Evolutionary conservation across 441 rosid genomes (phyloP).

Genomic region (Pelargonium citronellum): DNA sequence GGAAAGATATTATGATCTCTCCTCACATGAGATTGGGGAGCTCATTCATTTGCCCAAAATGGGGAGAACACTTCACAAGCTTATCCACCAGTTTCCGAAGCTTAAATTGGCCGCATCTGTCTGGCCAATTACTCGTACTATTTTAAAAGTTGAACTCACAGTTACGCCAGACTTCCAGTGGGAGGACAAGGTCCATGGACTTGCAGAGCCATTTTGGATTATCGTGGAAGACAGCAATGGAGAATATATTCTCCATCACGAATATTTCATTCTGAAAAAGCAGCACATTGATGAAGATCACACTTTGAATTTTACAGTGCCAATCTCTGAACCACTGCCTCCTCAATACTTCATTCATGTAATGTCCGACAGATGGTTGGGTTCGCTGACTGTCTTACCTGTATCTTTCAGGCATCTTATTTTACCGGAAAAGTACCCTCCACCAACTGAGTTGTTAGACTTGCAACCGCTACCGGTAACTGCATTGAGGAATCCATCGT

Average conservation of each 20-base stretch:
- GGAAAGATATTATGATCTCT: conserved; percentile 90
- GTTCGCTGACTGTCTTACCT: conserved; percentile 79
- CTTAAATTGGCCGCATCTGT: conserved; percentile 72
- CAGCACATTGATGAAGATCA: conserved; percentile 81
- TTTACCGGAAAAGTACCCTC: conserved; percentile 92
- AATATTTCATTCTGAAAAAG: conserved; percentile 83
- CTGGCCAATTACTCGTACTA: conserved; percentile 82
- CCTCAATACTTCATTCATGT: conserved; percentile 87
- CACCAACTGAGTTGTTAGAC: conserved; percentile 92
- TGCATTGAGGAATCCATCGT: conserved; percentile 77
- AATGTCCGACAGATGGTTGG: conserved; percentile 91
- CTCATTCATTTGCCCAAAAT: conserved; percentile 72
- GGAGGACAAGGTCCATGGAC: conserved; percentile 90
- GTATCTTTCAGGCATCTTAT: conserved; percentile 90
- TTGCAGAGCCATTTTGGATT: conserved; percentile 94
- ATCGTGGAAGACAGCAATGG: conserved; percentile 92
- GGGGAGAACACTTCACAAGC: conserved; percentile 86
- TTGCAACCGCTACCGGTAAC: conserved; percentile 91
- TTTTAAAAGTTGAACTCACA: conserved; percentile 68
- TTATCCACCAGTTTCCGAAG: conserved; percentile 87
- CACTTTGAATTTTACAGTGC: conserved; percentile 81
- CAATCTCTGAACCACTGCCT: conserved; percentile 84
- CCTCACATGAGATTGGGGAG: conserved; percentile 88
- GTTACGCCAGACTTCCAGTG: conserved; percentile 87
- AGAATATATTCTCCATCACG: conserved; percentile 84